A percentile compares a stretch with the other conserved stretches of the same genome.
These are phyloP conservation scores for Syncephalastrum monosporum DNA, from an alignment of 371 early-diverging fungal species.

Conservation along the genomic window DNA sequence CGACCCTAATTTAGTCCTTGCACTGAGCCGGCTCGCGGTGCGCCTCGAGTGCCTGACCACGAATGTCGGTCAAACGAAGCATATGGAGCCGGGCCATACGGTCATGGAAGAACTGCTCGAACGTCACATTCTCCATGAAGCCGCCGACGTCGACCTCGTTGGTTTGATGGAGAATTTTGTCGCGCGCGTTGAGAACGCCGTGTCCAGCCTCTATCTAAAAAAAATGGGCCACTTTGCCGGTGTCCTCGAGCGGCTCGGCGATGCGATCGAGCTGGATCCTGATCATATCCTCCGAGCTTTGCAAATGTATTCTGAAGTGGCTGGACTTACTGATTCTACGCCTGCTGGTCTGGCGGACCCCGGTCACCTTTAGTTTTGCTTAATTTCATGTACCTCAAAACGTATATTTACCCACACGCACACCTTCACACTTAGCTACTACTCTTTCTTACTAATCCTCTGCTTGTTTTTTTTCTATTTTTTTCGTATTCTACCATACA, in stretches of 20 bases:
- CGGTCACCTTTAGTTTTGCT: too few relatives aligned
- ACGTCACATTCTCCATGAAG: constrained; percentile 51
- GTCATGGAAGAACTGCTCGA: constrained; percentile 12
- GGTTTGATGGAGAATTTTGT: constrained; percentile 60
- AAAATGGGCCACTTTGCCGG: constrained; percentile 45
- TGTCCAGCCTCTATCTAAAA: constrained; percentile 48
- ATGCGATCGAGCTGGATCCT: constrained; percentile 48
- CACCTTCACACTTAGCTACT: too few relatives aligned
- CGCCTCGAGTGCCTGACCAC: constrained; percentile 58
- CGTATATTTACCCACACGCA: too few relatives aligned
- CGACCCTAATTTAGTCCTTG: constrained; percentile 41
- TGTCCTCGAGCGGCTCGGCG: constrained; percentile 49
- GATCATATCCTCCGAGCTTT: constrained; percentile 50
- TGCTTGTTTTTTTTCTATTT: too few relatives aligned
- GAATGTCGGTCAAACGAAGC: constrained; percentile 12
- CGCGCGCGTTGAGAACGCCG: constrained; percentile 60
- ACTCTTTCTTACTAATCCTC: too few relatives aligned
- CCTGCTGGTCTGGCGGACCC: too few relatives aligned
- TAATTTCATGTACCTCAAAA: too few relatives aligned
- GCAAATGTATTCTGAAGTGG: constrained; percentile 50
- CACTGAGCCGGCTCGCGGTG: constrained; percentile 47
- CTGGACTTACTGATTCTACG: constrained; percentile 6
- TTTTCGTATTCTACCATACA: too few relatives aligned
- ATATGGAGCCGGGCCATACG: constrained; percentile 1
- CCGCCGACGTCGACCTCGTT: constrained; percentile 58